These are phyloP conservation scores for Wickerhamiella brachini DNA, from an alignment of 805 yeast genomes.

Conservation along the genomic window DNA sequence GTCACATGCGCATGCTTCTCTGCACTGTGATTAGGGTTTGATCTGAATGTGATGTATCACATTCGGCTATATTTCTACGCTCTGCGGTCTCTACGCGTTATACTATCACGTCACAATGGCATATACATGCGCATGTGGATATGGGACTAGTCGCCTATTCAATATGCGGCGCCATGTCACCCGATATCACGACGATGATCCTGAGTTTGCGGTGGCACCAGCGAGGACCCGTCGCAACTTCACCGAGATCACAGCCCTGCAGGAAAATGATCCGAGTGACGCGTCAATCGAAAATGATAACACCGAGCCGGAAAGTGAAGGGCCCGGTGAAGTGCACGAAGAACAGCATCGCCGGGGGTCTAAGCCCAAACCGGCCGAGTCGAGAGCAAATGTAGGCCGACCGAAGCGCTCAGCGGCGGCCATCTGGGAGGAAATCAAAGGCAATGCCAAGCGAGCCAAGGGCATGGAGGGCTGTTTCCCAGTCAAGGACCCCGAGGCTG, in stretches of 20 bases:
- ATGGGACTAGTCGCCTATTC: neutral
- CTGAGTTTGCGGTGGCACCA: neutral
- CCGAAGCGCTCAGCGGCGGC: no score
- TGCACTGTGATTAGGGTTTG: neutral
- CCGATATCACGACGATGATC: neutral
- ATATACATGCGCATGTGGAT: neutral
- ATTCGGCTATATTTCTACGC: neutral
- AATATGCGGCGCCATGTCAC: neutral
- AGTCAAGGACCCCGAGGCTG: no score
- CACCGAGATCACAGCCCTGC: no score
- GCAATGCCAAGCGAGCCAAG: no score
- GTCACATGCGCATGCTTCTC: no score
- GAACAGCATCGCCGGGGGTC: no score
- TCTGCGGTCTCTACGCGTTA: neutral
- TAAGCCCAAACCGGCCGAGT: no score
- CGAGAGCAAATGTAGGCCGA: neutral
- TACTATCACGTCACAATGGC: neutral
- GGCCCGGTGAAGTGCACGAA: neutral
- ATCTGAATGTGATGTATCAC: conserved; percentile 1
- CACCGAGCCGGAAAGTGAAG: neutral
- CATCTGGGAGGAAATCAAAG: no score
- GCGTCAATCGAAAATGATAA: neutral
- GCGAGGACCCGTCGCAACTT: neutral
- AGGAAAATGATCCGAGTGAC: no score
- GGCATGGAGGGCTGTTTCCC: no score